A percentile compares a stretch with the other conserved stretches of the same genome.
Evolutionary conservation across 805 yeast species (phyloP).

Genomic region (Pichia insulana): DNA sequence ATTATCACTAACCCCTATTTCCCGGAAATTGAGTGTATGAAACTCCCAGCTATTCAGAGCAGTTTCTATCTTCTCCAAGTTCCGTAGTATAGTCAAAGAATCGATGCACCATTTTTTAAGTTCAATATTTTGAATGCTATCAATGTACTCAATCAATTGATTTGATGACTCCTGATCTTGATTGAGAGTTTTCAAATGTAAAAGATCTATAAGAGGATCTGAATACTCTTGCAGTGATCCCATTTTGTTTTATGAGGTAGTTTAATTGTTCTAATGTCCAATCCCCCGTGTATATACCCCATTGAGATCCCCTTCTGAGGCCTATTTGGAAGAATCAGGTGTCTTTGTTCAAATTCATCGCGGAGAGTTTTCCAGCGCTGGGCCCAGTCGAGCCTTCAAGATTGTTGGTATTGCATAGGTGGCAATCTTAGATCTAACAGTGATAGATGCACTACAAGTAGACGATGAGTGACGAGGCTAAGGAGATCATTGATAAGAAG

Average conservation of each 20-base stretch:
- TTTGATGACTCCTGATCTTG: constrained; percentile 32
- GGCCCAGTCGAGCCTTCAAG: no score
- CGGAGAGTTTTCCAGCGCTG: no score
- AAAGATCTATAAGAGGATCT: constrained; percentile 40
- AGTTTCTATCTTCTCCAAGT: constrained; percentile 41
- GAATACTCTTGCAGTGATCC: constrained; percentile 20
- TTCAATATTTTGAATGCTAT: constrained; percentile 35
- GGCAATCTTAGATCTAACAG: no score
- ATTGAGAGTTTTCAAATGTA: constrained; percentile 41
- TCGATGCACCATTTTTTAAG: constrained; percentile 41
- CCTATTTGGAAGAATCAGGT: no score
- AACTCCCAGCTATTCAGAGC: constrained; percentile 48
- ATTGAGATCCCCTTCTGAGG: no score
- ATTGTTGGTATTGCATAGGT: no score
- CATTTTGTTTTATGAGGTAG: background rate
- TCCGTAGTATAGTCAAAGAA: constrained; percentile 38
- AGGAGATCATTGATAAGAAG: background rate
- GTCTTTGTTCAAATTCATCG: no score
- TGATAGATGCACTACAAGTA: no score
- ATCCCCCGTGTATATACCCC: no score
- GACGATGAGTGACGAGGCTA: constrained; percentile 3
- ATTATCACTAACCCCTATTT: constrained; percentile 7
- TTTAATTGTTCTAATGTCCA: no score
- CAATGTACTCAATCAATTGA: constrained; percentile 33
- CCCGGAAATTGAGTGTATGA: constrained; percentile 38